Evolutionary conservation across 2,329 filamentous ascomycete species (phyloP).

Genomic region (Cordyceps tenuipes): DNA sequence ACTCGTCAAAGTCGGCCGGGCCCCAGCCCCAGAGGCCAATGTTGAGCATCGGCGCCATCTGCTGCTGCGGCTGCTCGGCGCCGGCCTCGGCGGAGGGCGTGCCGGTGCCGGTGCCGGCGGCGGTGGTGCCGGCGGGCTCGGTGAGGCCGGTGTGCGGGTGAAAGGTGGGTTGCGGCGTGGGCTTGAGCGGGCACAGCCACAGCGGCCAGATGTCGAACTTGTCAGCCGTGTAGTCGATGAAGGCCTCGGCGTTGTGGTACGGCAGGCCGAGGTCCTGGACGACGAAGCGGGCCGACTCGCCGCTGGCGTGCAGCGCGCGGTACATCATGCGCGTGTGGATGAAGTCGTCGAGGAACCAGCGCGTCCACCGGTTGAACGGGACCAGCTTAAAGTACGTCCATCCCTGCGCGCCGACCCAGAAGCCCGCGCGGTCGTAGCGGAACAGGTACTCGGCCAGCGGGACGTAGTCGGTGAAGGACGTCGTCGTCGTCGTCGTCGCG

Average conservation of each 20-base stretch:
- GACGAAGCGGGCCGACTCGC: constrained; percentile 55
- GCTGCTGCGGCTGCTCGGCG: constrained; percentile 11
- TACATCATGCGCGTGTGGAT: constrained; percentile 68
- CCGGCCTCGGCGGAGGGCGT: constrained; percentile 9
- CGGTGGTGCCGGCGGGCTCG: constrained; percentile 15
- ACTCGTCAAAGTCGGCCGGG: constrained; percentile 45
- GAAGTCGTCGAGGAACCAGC: constrained; percentile 65
- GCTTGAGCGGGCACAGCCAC: constrained; percentile 50
- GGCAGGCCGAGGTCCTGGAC: constrained; percentile 60
- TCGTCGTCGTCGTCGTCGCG: not conserved
- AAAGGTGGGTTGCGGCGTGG: constrained; percentile 42
- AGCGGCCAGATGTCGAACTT: constrained; percentile 50
- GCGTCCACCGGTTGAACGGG: constrained; percentile 57
- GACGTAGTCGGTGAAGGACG: constrained; percentile 43
- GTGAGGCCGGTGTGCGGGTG: constrained; percentile 41
- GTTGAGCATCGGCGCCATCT: constrained; percentile 43
- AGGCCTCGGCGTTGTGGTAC: constrained; percentile 41
- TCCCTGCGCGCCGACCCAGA: constrained; percentile 61
- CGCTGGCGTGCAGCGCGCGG: constrained; percentile 59
- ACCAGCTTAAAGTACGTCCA: constrained; percentile 59
- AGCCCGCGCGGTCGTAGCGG: constrained; percentile 66
- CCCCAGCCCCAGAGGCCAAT: constrained; percentile 76
- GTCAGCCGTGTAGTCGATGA: constrained; percentile 46
- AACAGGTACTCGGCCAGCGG: constrained; percentile 67
- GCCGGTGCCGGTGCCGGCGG: not conserved